Base-by-base conservation (phyloP, 805 yeast genomes). In the Dipodascopsis tothii region DNA sequence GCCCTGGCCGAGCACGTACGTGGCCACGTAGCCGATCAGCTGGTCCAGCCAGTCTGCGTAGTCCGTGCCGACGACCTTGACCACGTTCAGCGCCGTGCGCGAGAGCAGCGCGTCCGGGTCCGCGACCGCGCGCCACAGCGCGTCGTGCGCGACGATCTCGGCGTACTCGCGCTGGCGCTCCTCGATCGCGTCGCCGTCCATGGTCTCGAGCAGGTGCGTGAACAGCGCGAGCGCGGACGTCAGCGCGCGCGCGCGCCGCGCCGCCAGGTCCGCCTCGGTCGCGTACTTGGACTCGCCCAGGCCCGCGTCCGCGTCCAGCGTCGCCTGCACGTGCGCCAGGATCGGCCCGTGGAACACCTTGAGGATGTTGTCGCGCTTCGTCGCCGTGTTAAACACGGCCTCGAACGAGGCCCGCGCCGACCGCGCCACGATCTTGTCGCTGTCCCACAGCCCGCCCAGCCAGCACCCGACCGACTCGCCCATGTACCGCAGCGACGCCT, bases 381-480 rank as follows among this genome's bases (percentile, higher is more conserved):
- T 74, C 37, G 70, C 71, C 35, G 74, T 70, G 3, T 73, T 69
- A 59, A 90, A 86, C 4, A 84, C 73, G 3, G 58, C 56, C 16
- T 66, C 60, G 23, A 87, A 59, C 7, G 75, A 66, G 7, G 65
- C 60, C 17, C 56, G 55, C 14, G 86, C 74, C 0, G 77, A 61
- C 23, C 62, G 65, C 0, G 81, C 65, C 0, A 82, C 90, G 1
- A 71, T 48, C 36, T 77, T 60, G 52, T 88, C 96, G 2, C 71
- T 57, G 55, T 90, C 97, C 57, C 70, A 81, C 2, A 72, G 56
- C 0, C 94, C 94, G 21, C 77, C 69, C 3, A 88, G 56, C 78
- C 94, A 77, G 1, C 81, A 64, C 0, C 94, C 92, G 5, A 85
- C 69, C 0, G 83, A 71, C 51, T 82, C 81, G 47, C 77, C 78